Conservation (phyloP, 495 filamentous ascomycete species). For the Xylaria intraflava region DNA sequence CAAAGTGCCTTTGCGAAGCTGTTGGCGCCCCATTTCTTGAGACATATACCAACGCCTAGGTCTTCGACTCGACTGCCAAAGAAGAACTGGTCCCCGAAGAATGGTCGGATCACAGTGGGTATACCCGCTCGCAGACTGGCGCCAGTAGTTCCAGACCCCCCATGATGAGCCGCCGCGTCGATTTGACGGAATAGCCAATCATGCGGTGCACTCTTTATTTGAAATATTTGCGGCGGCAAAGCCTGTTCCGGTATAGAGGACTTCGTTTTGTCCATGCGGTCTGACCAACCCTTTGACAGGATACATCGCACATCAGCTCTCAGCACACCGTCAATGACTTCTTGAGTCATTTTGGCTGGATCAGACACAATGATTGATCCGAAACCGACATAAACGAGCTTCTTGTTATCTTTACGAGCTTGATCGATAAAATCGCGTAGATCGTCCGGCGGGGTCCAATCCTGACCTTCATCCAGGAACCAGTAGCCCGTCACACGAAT, state of each 20-base stretch:
- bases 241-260: slow-evolving; percentile 54
- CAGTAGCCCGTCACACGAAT: slow-evolving; percentile 95
- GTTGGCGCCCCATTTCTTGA: slow-evolving; percentile 80
- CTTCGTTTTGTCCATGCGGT: slow-evolving; percentile 52
- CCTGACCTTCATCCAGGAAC: slow-evolving; percentile 80
- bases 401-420: slow-evolving; percentile 76
- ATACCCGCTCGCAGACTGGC: slow-evolving; percentile 88
- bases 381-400: slow-evolving; percentile 94
- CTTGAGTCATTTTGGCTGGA: slow-evolving; percentile 76
- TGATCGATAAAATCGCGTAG: slow-evolving; percentile 72
- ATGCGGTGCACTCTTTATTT: slow-evolving; percentile 87
- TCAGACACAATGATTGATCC: slow-evolving; percentile 95
- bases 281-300: slow-evolving; percentile 98
- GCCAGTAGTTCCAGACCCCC: slow-evolving; percentile 91
- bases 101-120: slow-evolving; percentile 91
- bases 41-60: slow-evolving; percentile 80
- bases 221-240: slow-evolving; percentile 73
- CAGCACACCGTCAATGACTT: slow-evolving; percentile 80
- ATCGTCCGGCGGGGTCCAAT: slow-evolving; percentile 69
- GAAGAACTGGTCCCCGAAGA: slow-evolving; percentile 98
- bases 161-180: slow-evolving; percentile 91
- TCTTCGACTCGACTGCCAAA: slow-evolving; percentile 86
- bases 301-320: slow-evolving; percentile 95
- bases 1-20: slow-evolving; percentile 81
- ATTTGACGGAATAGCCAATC: slow-evolving; percentile 96